Evolutionary conservation across 139 green algal genomes (phyloP).

Genomic region (Micractinium conductrix): DNA sequence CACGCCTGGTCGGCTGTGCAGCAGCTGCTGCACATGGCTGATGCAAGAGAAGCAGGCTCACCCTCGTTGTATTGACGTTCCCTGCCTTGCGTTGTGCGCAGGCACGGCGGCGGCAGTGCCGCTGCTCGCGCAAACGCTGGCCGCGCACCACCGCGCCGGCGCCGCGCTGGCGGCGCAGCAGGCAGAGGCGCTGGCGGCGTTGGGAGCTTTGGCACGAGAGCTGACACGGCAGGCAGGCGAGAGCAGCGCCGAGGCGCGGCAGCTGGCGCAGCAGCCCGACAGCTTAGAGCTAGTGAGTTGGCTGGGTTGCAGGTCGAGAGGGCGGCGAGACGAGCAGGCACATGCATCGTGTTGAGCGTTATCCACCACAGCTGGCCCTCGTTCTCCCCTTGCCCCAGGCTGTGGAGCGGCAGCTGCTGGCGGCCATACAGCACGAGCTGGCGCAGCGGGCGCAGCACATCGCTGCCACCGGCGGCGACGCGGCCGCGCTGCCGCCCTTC

Average conservation of each 20-base stretch:
- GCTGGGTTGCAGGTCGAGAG: too few species aligned
- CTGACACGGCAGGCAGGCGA: not conserved
- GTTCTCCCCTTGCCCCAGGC: not conserved
- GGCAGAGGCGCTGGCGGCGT: not conserved
- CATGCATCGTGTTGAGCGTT: too few species aligned
- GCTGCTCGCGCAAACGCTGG: not conserved
- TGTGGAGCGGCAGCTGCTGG: slow-evolving; percentile 34
- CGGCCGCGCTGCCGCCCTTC: slow-evolving; percentile 10
- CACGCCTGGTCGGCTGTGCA: not conserved
- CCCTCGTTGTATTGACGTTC: not conserved
- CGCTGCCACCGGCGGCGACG: not conserved
- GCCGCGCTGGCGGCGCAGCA: slow-evolving; percentile 3
- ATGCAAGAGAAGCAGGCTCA: not conserved
- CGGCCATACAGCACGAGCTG: slow-evolving; percentile 23
- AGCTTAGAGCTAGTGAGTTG: slow-evolving; percentile 20
- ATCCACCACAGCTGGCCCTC: not conserved
- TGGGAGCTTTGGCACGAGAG: not conserved
- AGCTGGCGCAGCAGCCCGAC: slow-evolving; percentile 1
- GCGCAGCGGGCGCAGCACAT: slow-evolving; percentile 30
- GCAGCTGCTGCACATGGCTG: not conserved
- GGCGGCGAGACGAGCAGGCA: too few species aligned
- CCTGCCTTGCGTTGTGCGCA: not conserved
- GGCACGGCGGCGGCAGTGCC: slow-evolving; percentile 9
- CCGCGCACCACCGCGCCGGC: slow-evolving; percentile 1
- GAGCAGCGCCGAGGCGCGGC: not conserved